Percentiles rank a stretch among this genome's conserved stretches.
phyloP scores from a whole-genome alignment of 1,284 basidiomycete genomes.

The Sparassis latifolia region DNA sequence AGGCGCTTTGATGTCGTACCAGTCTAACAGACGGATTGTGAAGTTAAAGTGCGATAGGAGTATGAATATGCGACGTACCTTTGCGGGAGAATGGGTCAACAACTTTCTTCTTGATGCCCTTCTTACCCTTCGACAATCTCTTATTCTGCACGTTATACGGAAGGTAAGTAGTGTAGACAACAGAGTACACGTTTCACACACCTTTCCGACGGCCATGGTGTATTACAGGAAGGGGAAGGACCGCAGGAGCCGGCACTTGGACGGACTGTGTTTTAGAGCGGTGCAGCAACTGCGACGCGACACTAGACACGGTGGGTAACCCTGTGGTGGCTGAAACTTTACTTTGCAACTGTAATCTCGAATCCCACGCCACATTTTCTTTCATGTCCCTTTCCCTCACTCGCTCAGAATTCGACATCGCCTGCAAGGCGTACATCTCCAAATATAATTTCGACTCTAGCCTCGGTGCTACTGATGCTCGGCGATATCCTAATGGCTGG shows the following conservation, averaged over 20 bases:
- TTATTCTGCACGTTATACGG: constrained; percentile 66
- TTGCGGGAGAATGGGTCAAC: constrained; percentile 99
- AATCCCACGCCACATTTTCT: constrained; percentile 42
- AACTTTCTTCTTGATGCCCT: constrained; percentile 99
- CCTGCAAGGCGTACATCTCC: constrained; percentile 47
- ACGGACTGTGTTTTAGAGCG: constrained; percentile 42
- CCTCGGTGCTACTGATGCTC: constrained; percentile 3
- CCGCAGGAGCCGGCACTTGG: constrained; percentile 43
- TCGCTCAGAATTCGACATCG: constrained; percentile 54
- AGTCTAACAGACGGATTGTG: constrained; percentile 51
- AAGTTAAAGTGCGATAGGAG: not conserved
- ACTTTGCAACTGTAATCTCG: constrained; percentile 16
- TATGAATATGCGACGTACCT: constrained; percentile 44
- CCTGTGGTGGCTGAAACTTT: constrained; percentile 38
- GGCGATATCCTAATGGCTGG: constrained; percentile 32
- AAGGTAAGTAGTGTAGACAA: constrained; percentile 1
- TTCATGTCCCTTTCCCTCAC: constrained; percentile 36
- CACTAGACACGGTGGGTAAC: constrained; percentile 16
- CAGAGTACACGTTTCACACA: constrained; percentile 21
- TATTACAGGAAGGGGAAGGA: constrained; percentile 31
- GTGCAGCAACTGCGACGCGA: constrained; percentile 24
- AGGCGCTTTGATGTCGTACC: constrained; percentile 99
- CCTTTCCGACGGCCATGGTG: constrained; percentile 91
- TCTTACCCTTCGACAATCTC: constrained; percentile 99
- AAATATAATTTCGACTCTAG: constrained; percentile 18